A percentile compares a stretch with the other conserved stretches of the same genome.
phyloP scores from a whole-genome alignment of 2,329 filamentous ascomycete genomes.

The Teratosphaeria zuluensis region DNA sequence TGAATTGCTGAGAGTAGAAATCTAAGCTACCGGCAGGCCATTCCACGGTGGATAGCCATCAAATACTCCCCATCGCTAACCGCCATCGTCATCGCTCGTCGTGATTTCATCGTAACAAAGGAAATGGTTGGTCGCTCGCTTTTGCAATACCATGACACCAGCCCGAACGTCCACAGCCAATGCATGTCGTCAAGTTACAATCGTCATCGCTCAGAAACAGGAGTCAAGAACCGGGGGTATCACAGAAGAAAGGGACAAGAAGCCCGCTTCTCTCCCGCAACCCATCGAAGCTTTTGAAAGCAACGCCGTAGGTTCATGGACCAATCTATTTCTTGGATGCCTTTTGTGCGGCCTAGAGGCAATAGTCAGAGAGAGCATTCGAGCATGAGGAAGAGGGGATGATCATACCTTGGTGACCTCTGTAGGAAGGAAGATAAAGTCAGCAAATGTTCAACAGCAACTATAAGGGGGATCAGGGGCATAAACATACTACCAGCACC shows the following conservation, averaged over 20 bases:
- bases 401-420: slow-evolving; percentile 4
- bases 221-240: neutral
- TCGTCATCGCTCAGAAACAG: neutral
- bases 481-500: slow-evolving; percentile 30
- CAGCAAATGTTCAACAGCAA: neutral
- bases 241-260: slow-evolving; percentile 1
- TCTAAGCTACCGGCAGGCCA: slow-evolving; percentile 23
- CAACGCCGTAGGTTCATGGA: neutral
- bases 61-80: slow-evolving; percentile 11
- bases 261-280: neutral
- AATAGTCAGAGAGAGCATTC: neutral
- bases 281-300: slow-evolving; percentile 6
- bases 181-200: slow-evolving; percentile 3
- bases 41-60: slow-evolving; percentile 14
- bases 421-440: neutral
- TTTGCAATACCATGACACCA: slow-evolving; percentile 10
- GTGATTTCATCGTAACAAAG: slow-evolving; percentile 24
- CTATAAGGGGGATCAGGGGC: slow-evolving; percentile 21
- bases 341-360: slow-evolving; percentile 23
- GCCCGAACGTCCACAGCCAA: slow-evolving; percentile 16
- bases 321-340: slow-evolving; percentile 29
- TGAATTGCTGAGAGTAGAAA: slow-evolving; percentile 12
- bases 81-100: slow-evolving; percentile 21
- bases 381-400: neutral
- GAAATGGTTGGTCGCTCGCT: slow-evolving; percentile 17